These are phyloP conservation scores for Chlamydomonas sphaeroides DNA, from an alignment of 139 green algal genomes.

Conservation along the genomic window DNA sequence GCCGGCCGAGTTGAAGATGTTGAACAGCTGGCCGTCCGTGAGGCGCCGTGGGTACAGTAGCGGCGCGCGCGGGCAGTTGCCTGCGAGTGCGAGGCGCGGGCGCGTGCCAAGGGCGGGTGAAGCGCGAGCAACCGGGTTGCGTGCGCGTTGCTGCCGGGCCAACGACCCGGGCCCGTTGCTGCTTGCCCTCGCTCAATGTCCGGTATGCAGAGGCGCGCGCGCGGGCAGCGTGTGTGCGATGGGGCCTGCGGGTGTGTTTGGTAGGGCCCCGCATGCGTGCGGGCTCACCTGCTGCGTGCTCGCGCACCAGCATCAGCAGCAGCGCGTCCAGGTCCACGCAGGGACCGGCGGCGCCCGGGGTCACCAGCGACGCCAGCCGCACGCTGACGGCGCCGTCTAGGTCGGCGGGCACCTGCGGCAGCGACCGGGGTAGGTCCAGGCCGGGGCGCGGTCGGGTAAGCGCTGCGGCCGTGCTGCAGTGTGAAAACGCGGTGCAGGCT, in stretches of 20 bases:
- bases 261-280: too few relatives aligned
- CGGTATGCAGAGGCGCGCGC: too few relatives aligned
- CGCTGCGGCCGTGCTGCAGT: too few relatives aligned
- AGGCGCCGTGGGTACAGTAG: conserved; percentile 61
- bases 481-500: too few relatives aligned
- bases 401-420: conserved; percentile 22
- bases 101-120: background rate
- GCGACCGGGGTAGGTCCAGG: background rate
- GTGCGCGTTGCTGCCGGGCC: too few relatives aligned
- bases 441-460: too few relatives aligned
- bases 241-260: too few relatives aligned
- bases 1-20: conserved; percentile 48
- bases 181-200: too few relatives aligned
- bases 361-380: conserved; percentile 52
- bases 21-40: conserved; percentile 62
- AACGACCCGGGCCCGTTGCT: too few relatives aligned
- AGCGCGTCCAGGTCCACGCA: conserved; percentile 68
- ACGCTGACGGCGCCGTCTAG: conserved; percentile 41
- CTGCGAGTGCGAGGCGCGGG: conserved; percentile 25
- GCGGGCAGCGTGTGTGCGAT: too few relatives aligned
- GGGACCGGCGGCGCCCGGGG: conserved; percentile 47
- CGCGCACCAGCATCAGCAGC: conserved; percentile 63
- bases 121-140: too few relatives aligned
- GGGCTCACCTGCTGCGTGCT: conserved; percentile 56
- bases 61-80: conserved; percentile 57